Evolutionary conservation across 768 basidiomycete species (phyloP), one percentile per base, ranked within the genome.

Genomic region (Leucosporidium yakuticum): DNA sequence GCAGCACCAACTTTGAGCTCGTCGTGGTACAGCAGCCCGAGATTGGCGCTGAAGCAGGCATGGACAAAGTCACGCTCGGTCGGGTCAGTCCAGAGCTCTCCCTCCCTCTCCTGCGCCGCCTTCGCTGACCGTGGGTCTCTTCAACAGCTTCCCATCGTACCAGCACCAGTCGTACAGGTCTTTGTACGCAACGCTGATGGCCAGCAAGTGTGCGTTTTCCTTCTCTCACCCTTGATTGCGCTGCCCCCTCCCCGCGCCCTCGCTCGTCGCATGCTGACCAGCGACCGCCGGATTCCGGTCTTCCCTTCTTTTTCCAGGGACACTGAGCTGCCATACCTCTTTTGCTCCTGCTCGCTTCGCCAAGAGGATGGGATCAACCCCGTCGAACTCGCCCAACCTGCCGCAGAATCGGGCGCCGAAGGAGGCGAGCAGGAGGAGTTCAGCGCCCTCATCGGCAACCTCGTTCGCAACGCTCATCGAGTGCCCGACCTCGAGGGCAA

Each of bases 1-100:
- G n/a, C n/a, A 21, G 23, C 49, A 79, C 79, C 66, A 73, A 85
- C 1, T 95, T 93, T 77, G 84, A 87, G 58, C 86, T 96, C 23
- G 86, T 89, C 76, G 85, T 94, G 67, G 83, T 92, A 32, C 92
- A 96, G 74, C 87, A 93, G 68, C 92, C 92, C 15, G 83, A 84
- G 70, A 83, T 84, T 69, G 87, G 89, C 32, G 90, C 92, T 50
- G 90, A 90, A 77, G 92, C 91, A 78, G 87, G 88, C 0, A 2
- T 61, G 29, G 32, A 49, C 6, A 63, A 47, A 21, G 55, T 59
- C 51, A 67, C 71, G 14, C 39, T 72, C 4, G 68, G 71, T 23
- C 51, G 71, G 39, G 71, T 69, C 50, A 56, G 71, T 21, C 8
- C 9, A 9, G 6, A 23, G 15, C 12, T 19, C 31, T 21, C 19